Evolutionary conservation across 768 basidiomycete genomes (phyloP).

Genomic region (Pilatotrama ljubarskyi): DNA sequence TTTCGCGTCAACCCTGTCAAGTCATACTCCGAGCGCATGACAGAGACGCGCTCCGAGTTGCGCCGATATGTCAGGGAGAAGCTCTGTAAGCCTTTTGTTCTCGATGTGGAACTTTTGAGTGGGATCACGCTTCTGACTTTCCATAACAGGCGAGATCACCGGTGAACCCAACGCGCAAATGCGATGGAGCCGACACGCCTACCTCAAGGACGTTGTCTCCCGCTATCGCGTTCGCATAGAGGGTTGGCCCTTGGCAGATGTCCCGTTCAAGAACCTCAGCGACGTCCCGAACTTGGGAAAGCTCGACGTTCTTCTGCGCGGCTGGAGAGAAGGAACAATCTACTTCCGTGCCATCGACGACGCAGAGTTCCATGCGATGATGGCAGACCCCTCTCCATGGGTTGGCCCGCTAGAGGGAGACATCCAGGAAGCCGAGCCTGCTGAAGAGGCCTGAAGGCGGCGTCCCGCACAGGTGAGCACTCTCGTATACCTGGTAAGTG

Average conservation of each 20-base stretch:
- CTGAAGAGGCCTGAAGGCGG: not conserved
- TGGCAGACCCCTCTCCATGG: conserved; percentile 12
- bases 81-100: conserved; percentile 21
- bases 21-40: conserved; percentile 33
- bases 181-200: conserved; percentile 25
- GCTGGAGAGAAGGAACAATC: conserved; percentile 26
- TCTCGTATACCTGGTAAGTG: too few relatives aligned
- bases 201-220: conserved; percentile 29
- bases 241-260: conserved; percentile 30
- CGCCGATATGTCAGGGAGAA: conserved; percentile 27
- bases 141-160: conserved; percentile 26
- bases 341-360: conserved; percentile 27
- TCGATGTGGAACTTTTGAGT: too few relatives aligned
- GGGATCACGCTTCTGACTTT: not conserved
- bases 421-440: not conserved
- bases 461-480: not conserved
- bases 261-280: conserved; percentile 33
- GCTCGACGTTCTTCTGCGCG: conserved; percentile 29
- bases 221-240: conserved; percentile 32
- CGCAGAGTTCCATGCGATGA: conserved; percentile 22
- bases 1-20: conserved; percentile 29
- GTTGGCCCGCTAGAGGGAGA: conserved; percentile 3
- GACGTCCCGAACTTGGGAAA: conserved; percentile 31
- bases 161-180: conserved; percentile 27
- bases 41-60: conserved; percentile 28